These are phyloP conservation scores for Scleroderma bovista DNA, from an alignment of 768 basidiomycete genomes.

Conservation along the genomic window DNA sequence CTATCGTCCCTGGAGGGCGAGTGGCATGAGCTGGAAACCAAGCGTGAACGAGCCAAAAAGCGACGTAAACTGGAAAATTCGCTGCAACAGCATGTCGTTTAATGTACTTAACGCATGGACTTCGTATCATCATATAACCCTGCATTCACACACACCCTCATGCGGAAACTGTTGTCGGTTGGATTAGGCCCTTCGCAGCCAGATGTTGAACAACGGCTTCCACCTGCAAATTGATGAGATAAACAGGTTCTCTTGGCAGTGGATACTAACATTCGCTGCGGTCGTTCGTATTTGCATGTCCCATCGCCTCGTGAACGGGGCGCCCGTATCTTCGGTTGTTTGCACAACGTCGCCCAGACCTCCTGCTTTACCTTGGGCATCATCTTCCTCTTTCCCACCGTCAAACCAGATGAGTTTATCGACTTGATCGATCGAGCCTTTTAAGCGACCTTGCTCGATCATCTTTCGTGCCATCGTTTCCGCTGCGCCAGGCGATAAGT, in stretches of 20 bases:
- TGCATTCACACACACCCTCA: slow-evolving; percentile 8
- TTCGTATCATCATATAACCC: neutral
- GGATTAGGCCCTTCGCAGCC: slow-evolving; percentile 64
- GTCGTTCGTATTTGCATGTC: slow-evolving; percentile 89
- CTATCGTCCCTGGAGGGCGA: slow-evolving; percentile 83
- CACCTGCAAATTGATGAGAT: slow-evolving; percentile 43
- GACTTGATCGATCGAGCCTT: slow-evolving; percentile 94
- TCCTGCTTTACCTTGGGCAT: slow-evolving; percentile 91
- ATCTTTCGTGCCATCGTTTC: slow-evolving; percentile 98
- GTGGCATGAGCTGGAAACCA: slow-evolving; percentile 97
- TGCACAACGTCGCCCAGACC: slow-evolving; percentile 86
- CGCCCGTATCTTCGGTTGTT: slow-evolving; percentile 81
- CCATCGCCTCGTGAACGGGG: slow-evolving; percentile 92
- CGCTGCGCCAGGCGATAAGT: slow-evolving; percentile 86
- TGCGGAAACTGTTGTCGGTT: slow-evolving; percentile 21
- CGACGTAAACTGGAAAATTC: slow-evolving; percentile 58
- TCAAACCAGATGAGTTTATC: slow-evolving; percentile 94
- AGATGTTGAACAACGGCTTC: slow-evolving; percentile 85
- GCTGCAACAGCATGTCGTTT: slow-evolving; percentile 33
- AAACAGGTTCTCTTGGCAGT: neutral
- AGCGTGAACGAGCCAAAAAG: slow-evolving; percentile 82
- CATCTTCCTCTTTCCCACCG: slow-evolving; percentile 77
- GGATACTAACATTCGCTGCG: slow-evolving; percentile 67
- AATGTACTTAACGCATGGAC: slow-evolving; percentile 17
- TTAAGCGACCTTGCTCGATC: slow-evolving; percentile 95